A percentile compares a stretch with the other conserved stretches of the same genome.
These are phyloP conservation scores for Pythium grandisporangium DNA, from an alignment of 352 stramenopile species.

Conservation along the genomic window DNA sequence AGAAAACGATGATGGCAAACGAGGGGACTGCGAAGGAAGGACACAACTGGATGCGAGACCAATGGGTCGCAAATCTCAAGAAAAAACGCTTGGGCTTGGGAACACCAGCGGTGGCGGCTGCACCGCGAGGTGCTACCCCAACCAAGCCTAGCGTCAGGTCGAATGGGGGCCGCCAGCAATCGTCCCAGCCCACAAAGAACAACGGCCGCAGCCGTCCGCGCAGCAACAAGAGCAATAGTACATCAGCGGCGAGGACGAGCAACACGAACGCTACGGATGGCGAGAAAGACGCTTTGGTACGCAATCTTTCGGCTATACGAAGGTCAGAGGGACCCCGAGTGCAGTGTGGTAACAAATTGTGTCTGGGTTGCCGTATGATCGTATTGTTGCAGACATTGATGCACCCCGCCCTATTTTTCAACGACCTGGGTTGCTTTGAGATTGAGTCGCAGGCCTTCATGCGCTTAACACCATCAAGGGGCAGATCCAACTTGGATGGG, in stretches of 20 bases:
- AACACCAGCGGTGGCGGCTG: conserved; percentile 1
- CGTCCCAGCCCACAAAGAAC: conserved; percentile 15
- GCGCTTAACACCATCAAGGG: conserved; percentile 20
- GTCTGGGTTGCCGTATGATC: not conserved
- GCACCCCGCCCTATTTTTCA: conserved; percentile 40
- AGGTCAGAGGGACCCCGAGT: not conserved
- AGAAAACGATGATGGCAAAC: conserved; percentile 29
- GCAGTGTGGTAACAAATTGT: conserved; percentile 2
- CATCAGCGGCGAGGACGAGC: not conserved
- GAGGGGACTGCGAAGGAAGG: conserved; percentile 22
- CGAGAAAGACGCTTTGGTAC: conserved; percentile 15
- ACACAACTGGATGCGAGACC: conserved; percentile 63
- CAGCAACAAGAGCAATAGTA: not conserved
- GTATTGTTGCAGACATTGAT: conserved; percentile 12
- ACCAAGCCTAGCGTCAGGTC: conserved; percentile 9
- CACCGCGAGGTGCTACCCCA: conserved; percentile 1
- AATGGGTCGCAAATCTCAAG: conserved; percentile 81
- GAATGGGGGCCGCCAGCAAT: too few relatives aligned
- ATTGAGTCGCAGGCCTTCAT: conserved; percentile 64
- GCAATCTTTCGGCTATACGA: not conserved
- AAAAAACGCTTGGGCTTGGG: conserved; percentile 49
- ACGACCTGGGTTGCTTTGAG: conserved; percentile 53
- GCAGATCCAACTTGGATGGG: too few relatives aligned
- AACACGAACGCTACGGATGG: not conserved
- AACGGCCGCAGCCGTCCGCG: conserved; percentile 12